These are phyloP conservation scores for Harringtonia aguacate DNA, from an alignment of 2,329 filamentous ascomycete species.

Conservation along the genomic window DNA sequence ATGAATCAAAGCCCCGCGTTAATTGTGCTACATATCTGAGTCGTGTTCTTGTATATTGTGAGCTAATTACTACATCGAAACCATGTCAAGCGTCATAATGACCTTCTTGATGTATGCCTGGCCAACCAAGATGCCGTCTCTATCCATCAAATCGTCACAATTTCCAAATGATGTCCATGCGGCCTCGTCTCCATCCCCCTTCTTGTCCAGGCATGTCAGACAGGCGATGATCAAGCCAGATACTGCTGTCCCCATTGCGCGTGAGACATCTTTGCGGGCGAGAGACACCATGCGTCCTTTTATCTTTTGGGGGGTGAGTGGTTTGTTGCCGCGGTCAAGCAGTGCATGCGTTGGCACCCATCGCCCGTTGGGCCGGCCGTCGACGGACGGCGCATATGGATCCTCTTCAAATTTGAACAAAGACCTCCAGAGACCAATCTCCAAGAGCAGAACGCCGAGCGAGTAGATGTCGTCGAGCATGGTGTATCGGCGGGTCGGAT, in stretches of 20 bases:
- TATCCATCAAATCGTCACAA: not conserved
- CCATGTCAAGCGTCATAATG: not conserved
- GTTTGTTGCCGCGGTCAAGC: too few species aligned
- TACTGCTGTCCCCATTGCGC: not conserved
- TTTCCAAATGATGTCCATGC: not conserved
- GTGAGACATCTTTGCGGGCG: not conserved
- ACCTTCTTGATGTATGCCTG: not conserved
- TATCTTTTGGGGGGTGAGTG: too few species aligned
- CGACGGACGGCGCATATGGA: too few species aligned
- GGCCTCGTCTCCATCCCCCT: not conserved
- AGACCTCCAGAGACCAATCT: constrained; percentile 1
- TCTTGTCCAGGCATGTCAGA: not conserved
- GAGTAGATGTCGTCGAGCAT: constrained; percentile 3
- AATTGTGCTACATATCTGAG: too few species aligned
- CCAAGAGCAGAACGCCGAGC: not conserved
- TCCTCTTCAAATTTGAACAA: not conserved
- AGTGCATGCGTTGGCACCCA: not conserved
- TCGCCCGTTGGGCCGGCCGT: not conserved
- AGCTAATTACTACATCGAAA: not conserved
- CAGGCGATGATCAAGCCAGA: not conserved
- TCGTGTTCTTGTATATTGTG: too few species aligned
- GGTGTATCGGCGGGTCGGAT: not conserved
- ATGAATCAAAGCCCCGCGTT: too few species aligned
- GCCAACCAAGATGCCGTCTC: not conserved
- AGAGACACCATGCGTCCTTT: too few species aligned